These are phyloP conservation scores for Corchorus olitorius DNA, from an alignment of 345 rosid genomes.

Conservation along the genomic window DNA sequence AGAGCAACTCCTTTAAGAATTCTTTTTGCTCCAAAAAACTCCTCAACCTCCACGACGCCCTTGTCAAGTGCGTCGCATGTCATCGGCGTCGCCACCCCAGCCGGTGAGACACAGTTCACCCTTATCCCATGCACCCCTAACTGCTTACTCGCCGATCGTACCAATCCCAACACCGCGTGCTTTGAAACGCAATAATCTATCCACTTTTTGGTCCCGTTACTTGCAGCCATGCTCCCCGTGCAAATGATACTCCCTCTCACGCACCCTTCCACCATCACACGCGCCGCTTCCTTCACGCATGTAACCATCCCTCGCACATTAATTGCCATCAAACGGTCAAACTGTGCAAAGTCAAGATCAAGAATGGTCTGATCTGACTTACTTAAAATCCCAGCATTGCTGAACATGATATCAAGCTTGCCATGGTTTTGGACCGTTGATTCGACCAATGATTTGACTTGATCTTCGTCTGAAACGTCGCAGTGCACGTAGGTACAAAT, in stretches of 20 bases:
- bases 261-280: conserved; percentile 9
- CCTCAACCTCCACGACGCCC: conserved; percentile 16
- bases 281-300: conserved; percentile 16
- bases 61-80: not conserved
- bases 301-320: conserved; percentile 19
- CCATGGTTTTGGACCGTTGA: not conserved
- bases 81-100: conserved; percentile 20
- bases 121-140: conserved; percentile 14
- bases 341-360: not conserved
- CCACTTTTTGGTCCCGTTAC: not conserved
- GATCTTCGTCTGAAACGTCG: conserved; percentile 8
- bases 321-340: conserved; percentile 7
- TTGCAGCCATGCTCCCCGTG: conserved; percentile 13
- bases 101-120: conserved; percentile 12
- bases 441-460: conserved; percentile 11
- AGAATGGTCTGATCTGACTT: conserved; percentile 6
- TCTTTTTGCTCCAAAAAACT: not conserved
- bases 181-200: conserved; percentile 18
- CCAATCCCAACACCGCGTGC: conserved; percentile 24
- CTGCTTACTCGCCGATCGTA: conserved; percentile 14
- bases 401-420: conserved; percentile 13
- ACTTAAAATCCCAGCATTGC: conserved; percentile 1
- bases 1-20: not conserved
- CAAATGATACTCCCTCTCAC: conserved; percentile 18
- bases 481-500: conserved; percentile 12